phyloP scores from a whole-genome alignment of 139 green algal species.

The Trebouxia sp. region DNA sequence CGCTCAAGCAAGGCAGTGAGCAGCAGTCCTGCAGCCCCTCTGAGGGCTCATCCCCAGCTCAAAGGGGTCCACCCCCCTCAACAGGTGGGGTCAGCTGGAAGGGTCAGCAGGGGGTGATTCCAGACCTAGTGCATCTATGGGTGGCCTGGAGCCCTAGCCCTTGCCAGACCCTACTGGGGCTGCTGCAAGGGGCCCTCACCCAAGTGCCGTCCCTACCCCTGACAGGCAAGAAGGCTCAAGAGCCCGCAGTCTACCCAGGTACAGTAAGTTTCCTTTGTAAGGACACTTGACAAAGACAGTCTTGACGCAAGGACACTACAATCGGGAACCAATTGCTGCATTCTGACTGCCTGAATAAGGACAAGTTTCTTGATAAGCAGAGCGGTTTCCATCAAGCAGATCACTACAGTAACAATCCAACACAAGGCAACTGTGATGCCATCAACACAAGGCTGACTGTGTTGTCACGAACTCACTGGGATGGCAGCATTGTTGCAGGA shows the following conservation, averaged over 20 bases:
- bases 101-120: constrained; percentile 10
- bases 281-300: no score
- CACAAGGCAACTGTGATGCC: no score
- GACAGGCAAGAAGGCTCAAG: constrained; percentile 13
- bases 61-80: not conserved
- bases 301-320: no score
- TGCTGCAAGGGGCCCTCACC: not conserved
- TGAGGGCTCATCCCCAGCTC: not conserved
- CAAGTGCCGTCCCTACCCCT: not conserved
- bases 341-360: no score
- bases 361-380: no score
- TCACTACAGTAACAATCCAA: no score
- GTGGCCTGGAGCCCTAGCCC: not conserved
- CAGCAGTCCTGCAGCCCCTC: not conserved
- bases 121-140: not conserved
- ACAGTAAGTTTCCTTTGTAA: no score
- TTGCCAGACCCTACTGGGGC: constrained; percentile 1
- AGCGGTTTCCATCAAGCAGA: no score
- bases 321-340: no score
- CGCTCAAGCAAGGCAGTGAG: not conserved
- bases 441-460: no score
- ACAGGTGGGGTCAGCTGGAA: not conserved
- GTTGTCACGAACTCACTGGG: no score
- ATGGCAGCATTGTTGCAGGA: no score
- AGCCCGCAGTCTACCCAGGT: not conserved